A percentile compares a stretch with the other conserved stretches of the same genome.
phyloP scores from a whole-genome alignment of 2,329 filamentous ascomycete genomes.

The Apiospora kogelbergensis region DNA sequence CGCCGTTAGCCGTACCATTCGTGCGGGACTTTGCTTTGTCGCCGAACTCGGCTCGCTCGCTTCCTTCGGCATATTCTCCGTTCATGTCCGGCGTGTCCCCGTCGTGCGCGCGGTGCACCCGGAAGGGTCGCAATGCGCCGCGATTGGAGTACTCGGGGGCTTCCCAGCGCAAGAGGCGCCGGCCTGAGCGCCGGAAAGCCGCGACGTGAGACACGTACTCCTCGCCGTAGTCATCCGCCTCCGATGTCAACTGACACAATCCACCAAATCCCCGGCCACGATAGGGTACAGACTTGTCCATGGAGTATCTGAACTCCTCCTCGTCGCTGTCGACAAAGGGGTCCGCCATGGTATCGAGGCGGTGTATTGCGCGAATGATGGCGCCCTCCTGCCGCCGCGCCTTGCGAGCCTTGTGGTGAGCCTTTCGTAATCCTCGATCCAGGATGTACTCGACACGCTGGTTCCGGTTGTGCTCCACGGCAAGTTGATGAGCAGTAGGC shows the following conservation, averaged over 20 bases:
- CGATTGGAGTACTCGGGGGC: background rate
- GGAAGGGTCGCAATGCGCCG: background rate
- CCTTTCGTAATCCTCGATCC: slow-evolving; percentile 68
- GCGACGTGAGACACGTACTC: slow-evolving; percentile 67
- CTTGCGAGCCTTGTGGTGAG: slow-evolving; percentile 64
- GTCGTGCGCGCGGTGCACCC: slow-evolving; percentile 19
- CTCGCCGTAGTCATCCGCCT: slow-evolving; percentile 75
- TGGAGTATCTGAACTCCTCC: slow-evolving; percentile 43
- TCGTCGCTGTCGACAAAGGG: slow-evolving; percentile 64
- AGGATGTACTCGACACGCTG: slow-evolving; percentile 81
- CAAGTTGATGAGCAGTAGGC: slow-evolving; percentile 78
- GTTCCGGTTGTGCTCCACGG: slow-evolving; percentile 75
- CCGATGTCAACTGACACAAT: slow-evolving; percentile 58
- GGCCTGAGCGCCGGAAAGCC: slow-evolving; percentile 60
- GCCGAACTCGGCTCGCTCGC: slow-evolving; percentile 29
- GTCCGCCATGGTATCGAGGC: slow-evolving; percentile 57
- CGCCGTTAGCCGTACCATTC: slow-evolving; percentile 41
- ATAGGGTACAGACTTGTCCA: slow-evolving; percentile 40
- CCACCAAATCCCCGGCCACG: slow-evolving; percentile 62
- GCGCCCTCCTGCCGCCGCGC: slow-evolving; percentile 63
- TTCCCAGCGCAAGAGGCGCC: slow-evolving; percentile 72
- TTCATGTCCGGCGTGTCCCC: slow-evolving; percentile 23
- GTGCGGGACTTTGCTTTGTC: slow-evolving; percentile 29
- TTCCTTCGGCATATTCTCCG: slow-evolving; percentile 27
- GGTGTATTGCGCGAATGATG: slow-evolving; percentile 64